Evolutionary conservation across 768 basidiomycete species (phyloP).

Genomic region (Lentinula detonsa): DNA sequence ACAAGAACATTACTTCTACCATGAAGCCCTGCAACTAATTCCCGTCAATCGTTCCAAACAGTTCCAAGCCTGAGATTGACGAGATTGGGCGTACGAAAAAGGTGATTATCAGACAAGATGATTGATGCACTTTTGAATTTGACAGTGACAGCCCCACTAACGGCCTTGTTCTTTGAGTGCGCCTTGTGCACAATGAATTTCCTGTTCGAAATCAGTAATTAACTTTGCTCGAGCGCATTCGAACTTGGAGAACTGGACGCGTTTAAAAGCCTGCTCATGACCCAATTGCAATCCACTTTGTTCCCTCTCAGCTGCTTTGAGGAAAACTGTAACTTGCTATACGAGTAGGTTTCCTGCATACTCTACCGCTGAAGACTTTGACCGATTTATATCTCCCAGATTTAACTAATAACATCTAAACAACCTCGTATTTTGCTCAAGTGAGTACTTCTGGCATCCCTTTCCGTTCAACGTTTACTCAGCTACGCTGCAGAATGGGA

Average conservation of each 20-base stretch:
- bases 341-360: no score
- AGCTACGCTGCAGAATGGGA: background rate
- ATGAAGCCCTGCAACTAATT: no score
- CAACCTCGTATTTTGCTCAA: background rate
- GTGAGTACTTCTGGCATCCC: background rate
- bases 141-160: background rate
- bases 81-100: background rate
- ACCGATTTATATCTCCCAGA: background rate
- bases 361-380: background rate
- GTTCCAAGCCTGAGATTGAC: background rate
- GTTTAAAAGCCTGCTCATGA: no score
- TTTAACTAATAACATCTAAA: background rate
- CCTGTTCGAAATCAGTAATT: background rate
- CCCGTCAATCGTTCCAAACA: no score
- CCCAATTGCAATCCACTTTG: no score
- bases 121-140: background rate
- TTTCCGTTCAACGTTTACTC: background rate
- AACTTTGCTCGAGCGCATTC: background rate
- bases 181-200: background rate
- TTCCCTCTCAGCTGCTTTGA: no score
- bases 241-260: no score
- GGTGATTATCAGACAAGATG: background rate
- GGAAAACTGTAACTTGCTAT: no score
- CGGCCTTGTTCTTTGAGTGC: background rate
- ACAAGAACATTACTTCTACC: no score